Percentiles rank a stretch among this genome's conserved stretches.
phyloP scores from a whole-genome alignment of 2,329 filamentous ascomycete genomes.

The Ophiostoma tasmaniense region DNA sequence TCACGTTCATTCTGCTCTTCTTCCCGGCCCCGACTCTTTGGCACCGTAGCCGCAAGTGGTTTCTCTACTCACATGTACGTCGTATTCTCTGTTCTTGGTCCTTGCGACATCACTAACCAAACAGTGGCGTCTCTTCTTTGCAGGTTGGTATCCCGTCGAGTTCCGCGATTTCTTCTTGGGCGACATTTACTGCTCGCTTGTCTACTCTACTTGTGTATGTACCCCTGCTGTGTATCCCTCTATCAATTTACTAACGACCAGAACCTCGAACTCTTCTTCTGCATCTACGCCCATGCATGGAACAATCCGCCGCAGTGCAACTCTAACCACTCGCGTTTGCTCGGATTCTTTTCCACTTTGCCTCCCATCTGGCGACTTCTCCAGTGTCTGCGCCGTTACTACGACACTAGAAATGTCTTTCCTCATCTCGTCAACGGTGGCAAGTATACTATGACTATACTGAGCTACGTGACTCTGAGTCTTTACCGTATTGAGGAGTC shows the following conservation, averaged over 20 bases:
- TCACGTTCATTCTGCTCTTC: constrained; percentile 62
- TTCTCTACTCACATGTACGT: constrained; percentile 78
- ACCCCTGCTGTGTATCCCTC: too few relatives aligned
- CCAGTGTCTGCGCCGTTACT: constrained; percentile 84
- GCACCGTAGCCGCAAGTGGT: constrained; percentile 72
- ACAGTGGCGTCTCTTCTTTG: constrained; percentile 60
- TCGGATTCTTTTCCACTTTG: constrained; percentile 77
- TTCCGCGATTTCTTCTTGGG: constrained; percentile 97
- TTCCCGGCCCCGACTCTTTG: constrained; percentile 68
- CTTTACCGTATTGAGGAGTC: constrained; percentile 68
- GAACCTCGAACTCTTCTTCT: constrained; percentile 93
- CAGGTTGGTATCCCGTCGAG: constrained; percentile 79
- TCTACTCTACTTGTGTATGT: constrained; percentile 78
- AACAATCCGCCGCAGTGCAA: constrained; percentile 67
- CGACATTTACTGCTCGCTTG: constrained; percentile 94
- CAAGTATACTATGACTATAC: constrained; percentile 81
- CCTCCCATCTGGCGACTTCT: constrained; percentile 85
- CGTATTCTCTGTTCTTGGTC: constrained; percentile 17
- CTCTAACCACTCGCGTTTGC: constrained; percentile 68
- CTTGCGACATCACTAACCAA: constrained; percentile 43
- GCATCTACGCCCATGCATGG: constrained; percentile 78
- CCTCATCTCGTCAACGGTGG: constrained; percentile 88
- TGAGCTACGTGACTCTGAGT: constrained; percentile 68
- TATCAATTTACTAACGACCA: constrained; percentile 27
- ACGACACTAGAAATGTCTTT: constrained; percentile 77